Evolutionary conservation across 2,329 filamentous ascomycete genomes (phyloP), one percentile per base, ranked within the genome.

Genomic region (Microcyclospora tardicrescens): DNA sequence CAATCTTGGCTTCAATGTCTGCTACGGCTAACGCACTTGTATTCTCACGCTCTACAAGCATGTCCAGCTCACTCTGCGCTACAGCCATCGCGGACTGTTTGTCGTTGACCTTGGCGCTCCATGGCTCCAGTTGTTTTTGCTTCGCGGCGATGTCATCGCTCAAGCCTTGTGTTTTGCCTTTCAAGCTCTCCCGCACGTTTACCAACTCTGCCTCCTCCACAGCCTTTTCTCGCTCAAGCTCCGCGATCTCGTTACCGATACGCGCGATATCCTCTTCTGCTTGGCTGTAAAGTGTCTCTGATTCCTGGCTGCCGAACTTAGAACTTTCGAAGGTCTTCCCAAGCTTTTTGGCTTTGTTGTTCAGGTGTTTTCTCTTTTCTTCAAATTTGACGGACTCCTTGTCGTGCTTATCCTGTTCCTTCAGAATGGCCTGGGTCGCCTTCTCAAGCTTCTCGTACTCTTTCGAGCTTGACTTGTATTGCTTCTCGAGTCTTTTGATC

Each of bases 301-400:
- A 82, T 51, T 93, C 85, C 1, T 74, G 72, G 1, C 77, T 74
- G 5, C 81, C 77, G 41, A 80, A 78, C 46, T 84, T 83, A 43
- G 84, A 84, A 34, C 79, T 81, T 39, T 77, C 71, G 44, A 91
- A 83, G 0, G 81, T 75, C 65, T 94, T 96, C 49, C 96, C 85
- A 11, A 94, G 72, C 64, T 98, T 98, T 67, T 91, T 94, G 52
- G 84, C 80, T 66, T 98, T 98, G 54, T 80, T 81, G 2, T 74
- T 69, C 48, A 98, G 65, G 61, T 96, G 96, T 59, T 98, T 98
- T 59, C 81, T 81, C 69, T 96, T 96, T 62, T 98, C 93, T 48
- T 96, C 89, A 49, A 93, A 87, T 57, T 98, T 98, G 62, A 98
- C 91, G 15, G 80, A 79, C 56, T 96, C 91, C 57, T 96, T 94